A percentile compares a stretch with the other conserved stretches of the same genome.
phyloP scores from a whole-genome alignment of 1,284 basidiomycete species.

The Somion occarium region DNA sequence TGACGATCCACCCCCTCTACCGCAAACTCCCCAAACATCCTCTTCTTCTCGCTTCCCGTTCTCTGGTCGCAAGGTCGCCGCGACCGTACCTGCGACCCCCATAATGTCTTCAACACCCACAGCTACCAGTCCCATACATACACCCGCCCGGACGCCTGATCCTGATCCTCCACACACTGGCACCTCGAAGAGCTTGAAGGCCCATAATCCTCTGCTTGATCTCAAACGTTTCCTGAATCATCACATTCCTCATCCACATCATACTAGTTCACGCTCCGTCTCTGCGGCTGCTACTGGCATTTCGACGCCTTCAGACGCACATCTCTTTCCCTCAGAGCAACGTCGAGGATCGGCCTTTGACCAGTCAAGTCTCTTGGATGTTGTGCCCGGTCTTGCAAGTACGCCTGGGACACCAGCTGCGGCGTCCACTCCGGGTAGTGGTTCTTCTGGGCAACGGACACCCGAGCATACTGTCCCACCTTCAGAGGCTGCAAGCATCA shows the following conservation, averaged over 20 bases:
- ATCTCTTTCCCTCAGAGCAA: slow-evolving; percentile 29
- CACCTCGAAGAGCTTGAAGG: slow-evolving; percentile 27
- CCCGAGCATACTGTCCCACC: slow-evolving; percentile 7
- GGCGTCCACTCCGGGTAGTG: slow-evolving; percentile 18
- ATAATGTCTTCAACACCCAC: slow-evolving; percentile 18
- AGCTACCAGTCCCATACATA: slow-evolving; percentile 17
- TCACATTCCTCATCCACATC: slow-evolving; percentile 62
- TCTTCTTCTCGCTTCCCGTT: slow-evolving; percentile 20
- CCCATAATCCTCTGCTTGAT: slow-evolving; percentile 77
- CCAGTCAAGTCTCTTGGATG: slow-evolving; percentile 29
- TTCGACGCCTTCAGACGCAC: slow-evolving; percentile 33
- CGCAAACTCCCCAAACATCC: slow-evolving; percentile 11
- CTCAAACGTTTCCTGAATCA: slow-evolving; percentile 90
- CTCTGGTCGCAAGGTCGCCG: slow-evolving; percentile 18
- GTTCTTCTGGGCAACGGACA: slow-evolving; percentile 19
- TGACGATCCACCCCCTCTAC: slow-evolving; percentile 10
- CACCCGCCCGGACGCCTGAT: slow-evolving; percentile 18
- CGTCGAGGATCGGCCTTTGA: slow-evolving; percentile 34
- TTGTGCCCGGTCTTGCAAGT: slow-evolving; percentile 15
- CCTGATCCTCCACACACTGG: slow-evolving; percentile 10
- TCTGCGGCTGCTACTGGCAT: slow-evolving; percentile 18
- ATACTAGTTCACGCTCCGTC: slow-evolving; percentile 14
- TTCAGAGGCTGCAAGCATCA: slow-evolving; percentile 13
- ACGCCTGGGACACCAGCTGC: slow-evolving; percentile 18
- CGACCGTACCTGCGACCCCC: slow-evolving; percentile 12